Evolutionary conservation across 2,329 filamentous ascomycete species (phyloP), one percentile per base, ranked within the genome.

Genomic region (Fusarium fujikuroi): DNA sequence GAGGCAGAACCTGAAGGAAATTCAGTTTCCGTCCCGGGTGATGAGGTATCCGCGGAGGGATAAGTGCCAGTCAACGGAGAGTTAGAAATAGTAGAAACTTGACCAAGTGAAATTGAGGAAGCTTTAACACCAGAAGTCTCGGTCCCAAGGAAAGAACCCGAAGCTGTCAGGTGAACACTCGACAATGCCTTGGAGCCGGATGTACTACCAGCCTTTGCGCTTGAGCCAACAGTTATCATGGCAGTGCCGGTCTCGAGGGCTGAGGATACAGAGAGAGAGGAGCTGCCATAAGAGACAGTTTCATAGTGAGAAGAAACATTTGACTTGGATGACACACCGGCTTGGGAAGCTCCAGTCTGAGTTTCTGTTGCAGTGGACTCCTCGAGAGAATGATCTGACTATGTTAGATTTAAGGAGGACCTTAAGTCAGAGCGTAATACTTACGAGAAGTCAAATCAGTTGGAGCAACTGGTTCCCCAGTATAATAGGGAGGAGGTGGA

Each of bases 401-500:
- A 30, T 10, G 28, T 77, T 56, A 77, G 73, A 50, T 36, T 16
- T 9, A 7, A 21, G 7, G 37, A 16, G 4, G 28, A 30, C 19
- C 18, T 7, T 18, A 15, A 25, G 21, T 0, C 15, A 16, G 11
- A 23, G 18, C 11, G 54, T 63, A 28, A 30, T 15, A 60, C 75
- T 73, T n/a, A 77, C 76, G 49, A 16, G 62, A 61, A 8, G 39
- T 54, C 36, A 62, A 40, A 9, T 62, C 34, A 21, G 61, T 65
- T 6, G 59, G 54, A 30, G 60, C 16, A 28, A 25, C 32, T 52
- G 70, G 44, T 7, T 60, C 54, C 28, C 21, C 43, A 7, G 76
- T 73, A 50, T 76, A 73, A 36, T 79, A 78, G 18, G 74, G 76
- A 25, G 76, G 77, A 28, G 77, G 77, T 15, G 61, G 59, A 6